Evolutionary conservation across 371 early-diverging fungal species (phyloP).

Genomic region (Batrachochytrium dendrobatidis): DNA sequence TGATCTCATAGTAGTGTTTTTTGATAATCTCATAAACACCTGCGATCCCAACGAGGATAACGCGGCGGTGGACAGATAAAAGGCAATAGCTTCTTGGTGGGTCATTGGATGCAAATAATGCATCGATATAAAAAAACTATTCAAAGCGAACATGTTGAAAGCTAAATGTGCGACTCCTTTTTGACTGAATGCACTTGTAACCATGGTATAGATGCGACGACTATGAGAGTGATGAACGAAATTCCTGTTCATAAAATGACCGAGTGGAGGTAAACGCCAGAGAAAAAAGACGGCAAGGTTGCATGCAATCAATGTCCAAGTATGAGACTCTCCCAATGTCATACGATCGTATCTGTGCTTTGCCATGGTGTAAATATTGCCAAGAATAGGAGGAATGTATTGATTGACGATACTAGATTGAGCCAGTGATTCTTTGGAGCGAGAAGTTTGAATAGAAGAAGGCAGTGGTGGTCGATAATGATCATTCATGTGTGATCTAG

Average conservation of each 20-base stretch:
- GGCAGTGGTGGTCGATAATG: no score
- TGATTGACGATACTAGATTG: no score
- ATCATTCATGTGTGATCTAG: no score
- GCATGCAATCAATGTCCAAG: constrained; percentile 15
- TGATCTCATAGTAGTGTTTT: not conserved
- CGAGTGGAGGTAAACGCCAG: constrained; percentile 17
- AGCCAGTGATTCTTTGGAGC: no score
- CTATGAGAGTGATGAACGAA: constrained; percentile 21
- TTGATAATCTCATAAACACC: constrained; percentile 3
- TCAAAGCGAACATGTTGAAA: constrained; percentile 26
- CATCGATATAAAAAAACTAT: constrained; percentile 12
- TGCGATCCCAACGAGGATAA: constrained; percentile 16
- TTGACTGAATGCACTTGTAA: constrained; percentile 20
- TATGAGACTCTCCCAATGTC: not conserved
- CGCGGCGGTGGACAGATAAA: constrained; percentile 18
- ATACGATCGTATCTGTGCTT: not conserved
- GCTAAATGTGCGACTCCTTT: constrained; percentile 12
- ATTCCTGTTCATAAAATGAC: constrained; percentile 18
- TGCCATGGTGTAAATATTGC: not conserved
- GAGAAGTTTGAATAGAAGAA: no score
- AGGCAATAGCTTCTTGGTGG: constrained; percentile 12
- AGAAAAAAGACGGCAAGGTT: constrained; percentile 17
- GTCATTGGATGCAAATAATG: constrained; percentile 9
- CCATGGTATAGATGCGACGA: constrained; percentile 15
- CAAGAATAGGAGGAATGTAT: not conserved